Percentiles rank a stretch among this genome's conserved stretches.
These are phyloP conservation scores for Spinellus fusiger DNA, from an alignment of 192 early-diverging fungal genomes.

Conservation along the genomic window DNA sequence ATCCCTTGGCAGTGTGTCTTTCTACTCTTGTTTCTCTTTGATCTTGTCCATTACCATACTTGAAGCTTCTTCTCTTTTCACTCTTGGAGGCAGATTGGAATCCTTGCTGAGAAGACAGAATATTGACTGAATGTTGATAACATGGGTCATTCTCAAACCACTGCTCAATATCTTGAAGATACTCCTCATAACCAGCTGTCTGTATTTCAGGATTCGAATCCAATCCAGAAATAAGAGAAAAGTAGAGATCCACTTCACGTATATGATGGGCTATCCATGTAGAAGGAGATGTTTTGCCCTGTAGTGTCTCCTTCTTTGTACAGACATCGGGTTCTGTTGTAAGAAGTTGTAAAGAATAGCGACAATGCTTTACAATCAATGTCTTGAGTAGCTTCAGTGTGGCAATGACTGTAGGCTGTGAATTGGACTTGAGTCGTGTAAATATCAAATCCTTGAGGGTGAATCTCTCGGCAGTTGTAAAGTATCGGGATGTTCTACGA, in stretches of 20 bases:
- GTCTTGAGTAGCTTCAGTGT: conserved; percentile 75
- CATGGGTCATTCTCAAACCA: conserved; percentile 44
- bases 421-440: conserved; percentile 82
- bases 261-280: conserved; percentile 50
- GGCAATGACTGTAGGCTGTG: conserved; percentile 78
- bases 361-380: conserved; percentile 70
- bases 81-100: conserved; percentile 25
- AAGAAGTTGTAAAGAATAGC: conserved; percentile 69
- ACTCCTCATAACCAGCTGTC: conserved; percentile 48
- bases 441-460: conserved; percentile 79
- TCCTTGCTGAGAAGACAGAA: neutral
- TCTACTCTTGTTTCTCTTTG: conserved; percentile 10
- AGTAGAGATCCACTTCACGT: conserved; percentile 53
- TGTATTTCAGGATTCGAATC: conserved; percentile 42
- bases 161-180: conserved; percentile 47
- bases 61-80: conserved; percentile 42
- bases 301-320: conserved; percentile 12
- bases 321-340: conserved; percentile 58
- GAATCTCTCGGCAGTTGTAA: conserved; percentile 38
- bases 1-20: neutral
- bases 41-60: conserved; percentile 42
- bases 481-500: conserved; percentile 4
- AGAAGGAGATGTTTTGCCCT: neutral
- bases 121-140: conserved; percentile 30
- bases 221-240: conserved; percentile 47